Base-by-base conservation (phyloP, 1,139 yeast genomes). In the Tardiomyces blankii region DNA sequence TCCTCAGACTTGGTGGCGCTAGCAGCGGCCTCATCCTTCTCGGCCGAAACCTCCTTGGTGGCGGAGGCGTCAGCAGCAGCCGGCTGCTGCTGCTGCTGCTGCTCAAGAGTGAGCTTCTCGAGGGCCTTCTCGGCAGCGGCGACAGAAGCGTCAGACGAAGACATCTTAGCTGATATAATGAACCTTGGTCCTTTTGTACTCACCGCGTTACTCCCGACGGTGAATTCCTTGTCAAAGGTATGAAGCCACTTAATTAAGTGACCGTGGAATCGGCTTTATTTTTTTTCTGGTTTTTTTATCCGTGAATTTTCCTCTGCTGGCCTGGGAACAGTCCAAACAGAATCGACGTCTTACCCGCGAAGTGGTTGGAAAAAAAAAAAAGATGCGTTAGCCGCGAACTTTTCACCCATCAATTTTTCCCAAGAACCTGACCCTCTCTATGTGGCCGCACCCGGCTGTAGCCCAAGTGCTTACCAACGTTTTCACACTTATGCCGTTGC, bases 61-160 rank as follows among this genome's bases (percentile, higher is more conserved):
- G 18, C 40, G 18, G 38, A 8, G 11, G n/a, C 16, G 16, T 12
- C 16, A 14, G 35, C 35, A 9, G 35, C 35, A 5, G n/a, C 9
- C 16, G 5, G 35, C 35, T 30, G 35, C 35, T 30, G 35, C 35
- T 30, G 35, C 35, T 30, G 35, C 35, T 30, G 35, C 39, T 35
- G 18, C 47, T 61, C 62, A 48, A 64, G 54, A 45, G 63, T 54
- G 49, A 65, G 62, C 55, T 63, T 58, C 53, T 64, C 66, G 46
- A 65, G 55, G 51, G 68, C 66, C 61, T 62, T 60, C 51, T 66
- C 67, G 53, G 67, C 67, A 46, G 66, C 63, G 44, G 64, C 56
- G 51, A 64, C 67, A 52, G 67, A 62, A 46, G 66, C 66, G 61
- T 62, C 68, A 30, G 35, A 30, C 35, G 35, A 30, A 30, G 35